Percentiles rank a stretch among this genome's conserved stretches.
These are phyloP conservation scores for Centrapalus pauciflorus DNA, from an alignment of 129 eudicot genomes.

Conservation along the genomic window DNA sequence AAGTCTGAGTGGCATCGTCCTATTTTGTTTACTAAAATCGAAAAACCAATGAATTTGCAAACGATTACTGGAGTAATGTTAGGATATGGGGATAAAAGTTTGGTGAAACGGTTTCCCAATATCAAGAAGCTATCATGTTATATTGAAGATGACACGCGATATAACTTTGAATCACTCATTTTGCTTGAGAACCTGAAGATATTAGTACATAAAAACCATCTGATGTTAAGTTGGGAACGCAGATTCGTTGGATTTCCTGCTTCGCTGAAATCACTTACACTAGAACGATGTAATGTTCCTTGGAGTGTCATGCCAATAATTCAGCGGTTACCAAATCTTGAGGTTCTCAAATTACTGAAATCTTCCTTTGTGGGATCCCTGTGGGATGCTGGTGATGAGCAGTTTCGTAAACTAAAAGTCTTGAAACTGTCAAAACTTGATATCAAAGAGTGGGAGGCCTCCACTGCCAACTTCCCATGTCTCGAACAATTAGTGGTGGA, in stretches of 20 bases:
- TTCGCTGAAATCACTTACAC: not conserved
- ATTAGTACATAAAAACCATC: too few species aligned
- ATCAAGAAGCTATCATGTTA: not conserved
- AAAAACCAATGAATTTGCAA: not conserved
- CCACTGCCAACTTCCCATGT: too few species aligned
- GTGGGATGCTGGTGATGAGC: not conserved
- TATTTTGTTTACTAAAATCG: not conserved
- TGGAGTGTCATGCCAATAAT: not conserved
- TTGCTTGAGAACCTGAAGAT: not conserved
- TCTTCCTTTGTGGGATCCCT: not conserved
- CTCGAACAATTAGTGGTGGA: too few species aligned
- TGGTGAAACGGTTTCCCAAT: not conserved
- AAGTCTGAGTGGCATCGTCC: not conserved
- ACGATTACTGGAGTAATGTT: not conserved
- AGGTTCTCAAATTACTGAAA: not conserved
- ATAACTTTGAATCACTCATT: not conserved
- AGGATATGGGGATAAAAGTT: not conserved
- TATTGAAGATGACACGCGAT: not conserved
- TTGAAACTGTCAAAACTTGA: too few species aligned
- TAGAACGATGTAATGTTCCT: not conserved
- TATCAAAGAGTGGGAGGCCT: too few species aligned
- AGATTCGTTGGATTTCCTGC: not conserved
- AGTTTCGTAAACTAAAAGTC: not conserved
- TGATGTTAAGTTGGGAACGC: too few species aligned
- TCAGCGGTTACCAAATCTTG: not conserved